Conservation (phyloP, 306 rosid genomes). For the Alnus rubra region DNA sequence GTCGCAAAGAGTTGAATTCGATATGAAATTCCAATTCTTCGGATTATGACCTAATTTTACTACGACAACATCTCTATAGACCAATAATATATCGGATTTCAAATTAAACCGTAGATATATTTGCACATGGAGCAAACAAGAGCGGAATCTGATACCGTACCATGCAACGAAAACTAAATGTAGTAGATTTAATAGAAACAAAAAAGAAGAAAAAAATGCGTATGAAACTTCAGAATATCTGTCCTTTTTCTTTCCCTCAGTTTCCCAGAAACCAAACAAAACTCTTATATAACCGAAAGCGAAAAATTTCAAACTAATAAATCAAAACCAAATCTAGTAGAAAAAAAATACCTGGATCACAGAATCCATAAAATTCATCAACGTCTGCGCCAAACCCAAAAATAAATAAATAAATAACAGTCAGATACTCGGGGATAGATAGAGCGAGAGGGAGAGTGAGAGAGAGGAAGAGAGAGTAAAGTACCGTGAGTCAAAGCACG, state of each 20-base stretch:
- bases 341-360: conserved; percentile 79
- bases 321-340: conserved; percentile 16
- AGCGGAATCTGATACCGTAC: neutral
- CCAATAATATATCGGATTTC: neutral
- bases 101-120: neutral
- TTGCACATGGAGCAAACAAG: too few species aligned
- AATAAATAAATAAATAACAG: conserved; percentile 8
- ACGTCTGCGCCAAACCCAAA: conserved; percentile 54
- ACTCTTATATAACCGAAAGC: neutral
- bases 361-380: conserved; percentile 81
- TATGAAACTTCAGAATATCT: neutral
- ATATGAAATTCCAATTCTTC: neutral
- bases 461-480: neutral
- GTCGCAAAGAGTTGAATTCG: neutral
- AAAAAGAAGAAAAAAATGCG: neutral
- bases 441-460: neutral
- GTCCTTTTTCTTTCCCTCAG: neutral
- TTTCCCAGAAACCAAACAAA: conserved; percentile 6
- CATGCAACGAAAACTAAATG: neutral
- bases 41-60: neutral
- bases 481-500: conserved; percentile 81
- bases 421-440: conserved; percentile 21
- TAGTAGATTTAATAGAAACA: neutral
- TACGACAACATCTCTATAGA: neutral
- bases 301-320: neutral